A percentile compares a stretch with the other conserved stretches of the same genome.
These are phyloP conservation scores for Alternaria triticina DNA, from an alignment of 2,329 filamentous ascomycete species.

Conservation along the genomic window DNA sequence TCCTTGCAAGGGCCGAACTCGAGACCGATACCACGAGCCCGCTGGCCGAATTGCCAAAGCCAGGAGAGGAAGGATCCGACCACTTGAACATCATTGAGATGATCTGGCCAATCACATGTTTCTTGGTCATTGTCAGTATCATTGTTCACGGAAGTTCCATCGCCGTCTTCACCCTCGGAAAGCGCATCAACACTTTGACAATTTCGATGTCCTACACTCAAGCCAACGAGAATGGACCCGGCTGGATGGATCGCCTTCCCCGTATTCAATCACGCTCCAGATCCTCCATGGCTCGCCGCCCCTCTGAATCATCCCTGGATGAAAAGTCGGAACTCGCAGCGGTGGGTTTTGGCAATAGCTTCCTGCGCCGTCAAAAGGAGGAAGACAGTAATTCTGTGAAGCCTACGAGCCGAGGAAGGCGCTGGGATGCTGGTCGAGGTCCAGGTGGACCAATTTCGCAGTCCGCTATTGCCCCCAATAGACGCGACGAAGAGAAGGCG, in stretches of 20 bases:
- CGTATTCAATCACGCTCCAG: constrained; percentile 82
- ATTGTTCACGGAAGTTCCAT: constrained; percentile 97
- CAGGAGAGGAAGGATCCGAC: constrained; percentile 53
- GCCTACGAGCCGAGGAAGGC: constrained; percentile 66
- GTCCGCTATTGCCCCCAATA: constrained; percentile 83
- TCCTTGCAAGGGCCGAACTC: constrained; percentile 89
- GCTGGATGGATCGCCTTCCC: constrained; percentile 94
- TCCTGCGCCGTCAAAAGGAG: constrained; percentile 78
- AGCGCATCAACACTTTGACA: constrained; percentile 95
- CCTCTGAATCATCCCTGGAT: constrained; percentile 63
- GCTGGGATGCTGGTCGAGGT: constrained; percentile 73
- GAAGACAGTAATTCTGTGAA: constrained; percentile 69
- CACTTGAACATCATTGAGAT: constrained; percentile 77
- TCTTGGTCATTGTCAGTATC: constrained; percentile 93
- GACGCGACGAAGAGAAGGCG: constrained; percentile 37
- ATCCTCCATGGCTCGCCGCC: constrained; percentile 70
- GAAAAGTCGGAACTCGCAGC: constrained; percentile 64
- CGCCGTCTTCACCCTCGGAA: constrained; percentile 95
- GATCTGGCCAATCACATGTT: constrained; percentile 95
- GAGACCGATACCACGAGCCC: constrained; percentile 80
- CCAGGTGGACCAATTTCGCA: constrained; percentile 86
- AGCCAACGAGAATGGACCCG: constrained; percentile 83
- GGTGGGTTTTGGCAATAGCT: constrained; percentile 76
- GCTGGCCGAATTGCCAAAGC: constrained; percentile 65
- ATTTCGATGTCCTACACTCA: constrained; percentile 96